These are phyloP conservation scores for Cryptococcus sp. DNA, from an alignment of 1,284 basidiomycete species.

Conservation along the genomic window DNA sequence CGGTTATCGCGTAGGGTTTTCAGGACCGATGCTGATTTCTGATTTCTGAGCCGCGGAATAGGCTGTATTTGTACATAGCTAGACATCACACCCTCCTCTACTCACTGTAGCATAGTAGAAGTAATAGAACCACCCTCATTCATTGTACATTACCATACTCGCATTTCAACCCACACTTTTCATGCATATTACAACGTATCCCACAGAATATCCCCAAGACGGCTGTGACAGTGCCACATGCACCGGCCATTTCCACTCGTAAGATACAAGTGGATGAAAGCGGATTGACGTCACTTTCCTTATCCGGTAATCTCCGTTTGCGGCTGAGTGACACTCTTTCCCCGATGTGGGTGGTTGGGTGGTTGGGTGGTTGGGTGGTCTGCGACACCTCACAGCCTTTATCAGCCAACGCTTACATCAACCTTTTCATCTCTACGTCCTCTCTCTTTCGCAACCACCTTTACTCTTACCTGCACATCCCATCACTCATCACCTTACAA, in stretches of 20 bases:
- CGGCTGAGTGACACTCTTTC: not conserved
- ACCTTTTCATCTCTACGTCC: conserved; percentile 4
- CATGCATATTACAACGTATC: not conserved
- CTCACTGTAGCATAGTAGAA: too few relatives aligned
- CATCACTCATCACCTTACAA: conserved; percentile 52
- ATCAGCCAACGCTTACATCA: conserved; percentile 3
- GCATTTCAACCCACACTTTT: not conserved
- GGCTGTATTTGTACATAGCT: not conserved
- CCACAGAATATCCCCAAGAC: not conserved
- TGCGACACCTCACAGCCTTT: not conserved
- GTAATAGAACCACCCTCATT: too few relatives aligned
- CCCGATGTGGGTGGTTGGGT: not conserved
- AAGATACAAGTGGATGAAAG: not conserved
- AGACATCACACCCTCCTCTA: too few relatives aligned
- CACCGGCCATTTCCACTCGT: not conserved
- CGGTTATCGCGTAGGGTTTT: conserved; percentile 22
- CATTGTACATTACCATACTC: not conserved
- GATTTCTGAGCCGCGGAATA: conserved; percentile 1
- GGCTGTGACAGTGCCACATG: not conserved
- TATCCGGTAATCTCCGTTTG: conserved; percentile 7
- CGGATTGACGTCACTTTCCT: conserved; percentile 9
- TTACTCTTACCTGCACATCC: conserved; percentile 7
- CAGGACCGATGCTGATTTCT: conserved; percentile 31
- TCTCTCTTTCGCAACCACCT: conserved; percentile 6
- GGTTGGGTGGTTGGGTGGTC: not conserved